Percentiles rank a stretch among this genome's conserved stretches.
phyloP scores from a whole-genome alignment of 148 eudicot species.

The Dianthus caryophyllus region DNA sequence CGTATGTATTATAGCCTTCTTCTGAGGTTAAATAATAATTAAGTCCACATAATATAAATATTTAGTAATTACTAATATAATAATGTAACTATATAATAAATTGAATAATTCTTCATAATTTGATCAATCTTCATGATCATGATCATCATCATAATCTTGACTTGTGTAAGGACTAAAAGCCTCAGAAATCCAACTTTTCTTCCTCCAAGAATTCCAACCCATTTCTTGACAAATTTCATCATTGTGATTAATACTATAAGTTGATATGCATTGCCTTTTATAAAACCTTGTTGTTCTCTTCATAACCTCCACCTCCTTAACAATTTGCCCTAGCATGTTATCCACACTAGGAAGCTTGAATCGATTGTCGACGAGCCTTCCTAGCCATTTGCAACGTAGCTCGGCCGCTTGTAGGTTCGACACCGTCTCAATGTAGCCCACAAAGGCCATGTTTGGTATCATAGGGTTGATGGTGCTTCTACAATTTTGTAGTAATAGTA shows the following conservation, averaged over 20 bases:
- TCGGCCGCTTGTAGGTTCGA: constrained; percentile 86
- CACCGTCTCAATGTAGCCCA: constrained; percentile 85
- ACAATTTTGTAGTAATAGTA: not conserved
- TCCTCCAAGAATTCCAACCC: constrained; percentile 90
- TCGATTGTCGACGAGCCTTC: constrained; percentile 38
- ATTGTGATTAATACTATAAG: constrained; percentile 77
- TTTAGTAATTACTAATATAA: not conserved
- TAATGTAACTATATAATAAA: not conserved
- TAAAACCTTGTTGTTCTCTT: constrained; percentile 72
- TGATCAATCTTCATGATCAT: not conserved
- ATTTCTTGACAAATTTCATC: constrained; percentile 84
- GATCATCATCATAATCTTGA: constrained; percentile 42
- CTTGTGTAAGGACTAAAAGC: constrained; percentile 86
- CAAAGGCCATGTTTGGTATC: constrained; percentile 95
- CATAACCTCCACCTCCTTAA: constrained; percentile 69
- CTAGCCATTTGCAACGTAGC: constrained; percentile 80
- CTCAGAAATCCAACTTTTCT: constrained; percentile 66
- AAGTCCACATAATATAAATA: not conserved
- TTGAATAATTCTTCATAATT: not conserved
- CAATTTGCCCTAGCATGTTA: constrained; percentile 58
- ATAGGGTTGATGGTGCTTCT: constrained; percentile 87
- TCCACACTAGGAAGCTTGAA: constrained; percentile 77
- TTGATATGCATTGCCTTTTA: constrained; percentile 86
- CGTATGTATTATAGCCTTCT: not conserved
- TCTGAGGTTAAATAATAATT: not conserved